Conservation (phyloP, 306 rosid species). For the Trichosanthes truncata region DNA sequence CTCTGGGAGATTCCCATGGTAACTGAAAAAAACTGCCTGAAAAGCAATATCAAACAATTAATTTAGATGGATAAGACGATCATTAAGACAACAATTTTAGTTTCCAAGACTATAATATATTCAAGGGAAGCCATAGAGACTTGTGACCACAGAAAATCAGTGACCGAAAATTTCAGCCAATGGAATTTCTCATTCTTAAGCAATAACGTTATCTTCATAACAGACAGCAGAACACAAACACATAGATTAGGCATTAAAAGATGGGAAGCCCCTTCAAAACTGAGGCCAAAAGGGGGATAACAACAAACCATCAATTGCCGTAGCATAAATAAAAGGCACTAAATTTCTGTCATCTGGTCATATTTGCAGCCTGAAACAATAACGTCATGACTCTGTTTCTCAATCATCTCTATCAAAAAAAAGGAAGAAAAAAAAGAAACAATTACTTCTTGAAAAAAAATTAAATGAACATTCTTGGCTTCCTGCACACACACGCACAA, state of each 20-base stretch:
- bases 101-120: not conserved
- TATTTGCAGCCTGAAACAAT: not conserved
- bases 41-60: conserved; percentile 20
- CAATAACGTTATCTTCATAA: not conserved
- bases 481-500: no score
- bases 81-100: not conserved
- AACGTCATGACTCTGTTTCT: no score
- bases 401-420: no score
- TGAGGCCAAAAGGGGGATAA: not conserved
- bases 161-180: not conserved
- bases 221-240: not conserved
- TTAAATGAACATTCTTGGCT: no score
- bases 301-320: not conserved
- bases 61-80: conserved; percentile 9
- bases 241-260: not conserved
- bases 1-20: conserved; percentile 52
- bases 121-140: not conserved
- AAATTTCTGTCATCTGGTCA: not conserved
- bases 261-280: not conserved
- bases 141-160: not conserved
- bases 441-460: no score
- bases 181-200: not conserved
- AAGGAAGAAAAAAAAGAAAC: no score
- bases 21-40: conserved; percentile 82
- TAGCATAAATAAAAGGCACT: not conserved